Percentiles rank a stretch among this genome's conserved stretches.
phyloP scores from a whole-genome alignment of 768 basidiomycete genomes.

The Lactifluus hygrophoroides region DNA sequence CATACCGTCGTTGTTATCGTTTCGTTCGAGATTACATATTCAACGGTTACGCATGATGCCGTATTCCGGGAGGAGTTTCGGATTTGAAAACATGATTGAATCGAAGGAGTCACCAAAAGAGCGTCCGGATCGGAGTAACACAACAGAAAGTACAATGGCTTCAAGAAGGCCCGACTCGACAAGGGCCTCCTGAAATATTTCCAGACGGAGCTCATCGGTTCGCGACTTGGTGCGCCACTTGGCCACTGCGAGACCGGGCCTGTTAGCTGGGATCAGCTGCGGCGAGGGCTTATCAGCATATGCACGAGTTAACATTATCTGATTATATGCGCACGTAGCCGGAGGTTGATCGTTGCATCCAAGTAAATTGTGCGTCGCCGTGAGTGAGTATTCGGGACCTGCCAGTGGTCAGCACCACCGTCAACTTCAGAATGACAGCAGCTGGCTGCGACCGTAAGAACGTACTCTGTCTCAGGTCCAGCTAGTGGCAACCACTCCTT shows the following conservation, averaged over 20 bases:
- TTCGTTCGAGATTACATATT: no score
- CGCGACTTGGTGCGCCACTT: conserved; percentile 8
- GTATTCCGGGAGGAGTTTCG: neutral
- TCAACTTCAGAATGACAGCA: neutral
- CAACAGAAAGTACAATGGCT: conserved; percentile 5
- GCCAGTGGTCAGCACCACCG: no score
- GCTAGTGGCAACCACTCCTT: conserved; percentile 14
- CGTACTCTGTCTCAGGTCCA: conserved; percentile 10
- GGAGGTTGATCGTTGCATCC: neutral
- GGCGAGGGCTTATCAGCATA: neutral
- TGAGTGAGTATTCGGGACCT: conserved; percentile 9
- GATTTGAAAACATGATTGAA: neutral
- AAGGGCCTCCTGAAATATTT: conserved; percentile 11
- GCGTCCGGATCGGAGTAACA: conserved; percentile 6
- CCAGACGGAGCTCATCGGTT: neutral
- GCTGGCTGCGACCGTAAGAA: neutral
- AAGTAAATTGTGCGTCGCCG: conserved; percentile 3
- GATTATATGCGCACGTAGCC: conserved; percentile 4
- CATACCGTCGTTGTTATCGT: no score
- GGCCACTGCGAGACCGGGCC: conserved; percentile 12
- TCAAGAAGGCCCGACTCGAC: conserved; percentile 6
- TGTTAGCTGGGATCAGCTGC: conserved; percentile 7
- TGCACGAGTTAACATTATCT: neutral
- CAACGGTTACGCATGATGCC: no score
- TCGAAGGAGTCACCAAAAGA: neutral